These are phyloP conservation scores for Pluteus cervinus DNA, from an alignment of 768 basidiomycete genomes.

Conservation along the genomic window DNA sequence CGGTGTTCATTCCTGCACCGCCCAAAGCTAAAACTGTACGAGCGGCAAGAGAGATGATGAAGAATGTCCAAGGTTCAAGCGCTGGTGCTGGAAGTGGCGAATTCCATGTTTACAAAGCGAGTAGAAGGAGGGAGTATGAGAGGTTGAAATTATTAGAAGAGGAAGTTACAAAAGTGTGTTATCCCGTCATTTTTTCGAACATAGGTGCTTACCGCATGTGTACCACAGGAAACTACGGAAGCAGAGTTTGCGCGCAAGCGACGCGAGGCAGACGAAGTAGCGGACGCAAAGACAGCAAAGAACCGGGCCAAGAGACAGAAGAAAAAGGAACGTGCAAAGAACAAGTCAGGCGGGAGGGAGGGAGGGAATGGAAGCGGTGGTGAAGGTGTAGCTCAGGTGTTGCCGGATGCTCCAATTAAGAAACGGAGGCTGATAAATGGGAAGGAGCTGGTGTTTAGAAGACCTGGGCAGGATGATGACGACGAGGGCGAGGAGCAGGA, in stretches of 20 bases:
- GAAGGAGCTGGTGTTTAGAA: constrained; percentile 53
- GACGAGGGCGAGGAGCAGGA: constrained; percentile 27
- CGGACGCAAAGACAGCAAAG: constrained; percentile 89
- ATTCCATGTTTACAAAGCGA: constrained; percentile 98
- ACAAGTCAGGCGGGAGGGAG: constrained; percentile 22
- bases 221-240: constrained; percentile 57
- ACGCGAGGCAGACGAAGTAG: constrained; percentile 59
- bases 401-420: constrained; percentile 49
- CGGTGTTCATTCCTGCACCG: constrained; percentile 70
- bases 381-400: constrained; percentile 12
- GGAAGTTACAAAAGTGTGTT: constrained; percentile 61
- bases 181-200: not conserved
- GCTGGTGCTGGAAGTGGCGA: constrained; percentile 97
- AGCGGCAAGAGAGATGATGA: constrained; percentile 93
- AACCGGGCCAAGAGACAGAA: constrained; percentile 93
- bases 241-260: constrained; percentile 74
- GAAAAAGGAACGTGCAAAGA: constrained; percentile 73
- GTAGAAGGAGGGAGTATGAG: constrained; percentile 91
- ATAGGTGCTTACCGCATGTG: constrained; percentile 5
- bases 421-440: constrained; percentile 80
- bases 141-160: constrained; percentile 89
- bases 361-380: constrained; percentile 19
- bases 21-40: constrained; percentile 80
- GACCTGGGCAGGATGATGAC: constrained; percentile 35
- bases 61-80: constrained; percentile 97